A percentile compares a stretch with the other conserved stretches of the same genome.
Conservation (phyloP, 169 alveolate genomes). For the Eimeria brunetti region DNA sequence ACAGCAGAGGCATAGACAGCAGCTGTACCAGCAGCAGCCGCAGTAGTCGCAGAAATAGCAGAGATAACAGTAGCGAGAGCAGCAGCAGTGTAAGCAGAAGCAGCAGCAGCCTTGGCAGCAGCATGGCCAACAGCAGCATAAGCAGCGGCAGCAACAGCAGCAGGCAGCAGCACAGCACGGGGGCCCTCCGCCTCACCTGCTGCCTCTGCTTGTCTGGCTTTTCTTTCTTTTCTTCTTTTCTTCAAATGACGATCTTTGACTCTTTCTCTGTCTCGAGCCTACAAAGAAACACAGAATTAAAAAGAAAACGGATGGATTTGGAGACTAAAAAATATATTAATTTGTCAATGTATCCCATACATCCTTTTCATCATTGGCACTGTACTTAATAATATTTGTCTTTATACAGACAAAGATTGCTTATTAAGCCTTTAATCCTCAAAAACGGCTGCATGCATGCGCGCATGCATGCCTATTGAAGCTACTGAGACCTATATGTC, state of each 20-base stretch:
- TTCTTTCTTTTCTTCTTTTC: conserved; percentile 62
- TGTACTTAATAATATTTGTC: too few species aligned
- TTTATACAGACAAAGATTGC: too few species aligned
- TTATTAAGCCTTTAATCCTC: too few species aligned
- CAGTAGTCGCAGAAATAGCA: neutral
- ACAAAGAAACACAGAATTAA: neutral
- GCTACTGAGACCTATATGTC: too few species aligned
- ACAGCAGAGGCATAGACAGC: too few species aligned
- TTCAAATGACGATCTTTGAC: conserved; percentile 54
- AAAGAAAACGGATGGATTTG: too few species aligned
- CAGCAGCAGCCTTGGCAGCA: too few species aligned
- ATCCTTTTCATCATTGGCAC: too few species aligned
- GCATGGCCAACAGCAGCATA: neutral
- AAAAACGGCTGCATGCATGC: too few species aligned
- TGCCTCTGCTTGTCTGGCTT: conserved; percentile 60
- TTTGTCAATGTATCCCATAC: too few species aligned
- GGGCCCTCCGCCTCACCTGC: conserved; percentile 52
- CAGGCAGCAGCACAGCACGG: neutral
- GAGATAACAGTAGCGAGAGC: neutral
- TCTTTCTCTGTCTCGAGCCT: conserved; percentile 58
- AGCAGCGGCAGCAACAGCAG: neutral
- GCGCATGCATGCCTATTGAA: too few species aligned
- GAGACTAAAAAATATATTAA: too few species aligned
- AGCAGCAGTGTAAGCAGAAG: neutral
- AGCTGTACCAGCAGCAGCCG: neutral